A percentile compares a stretch with the other conserved stretches of the same genome.
Evolutionary conservation across 352 stramenopile species (phyloP).

Genomic region (Phytopythium litorale): DNA sequence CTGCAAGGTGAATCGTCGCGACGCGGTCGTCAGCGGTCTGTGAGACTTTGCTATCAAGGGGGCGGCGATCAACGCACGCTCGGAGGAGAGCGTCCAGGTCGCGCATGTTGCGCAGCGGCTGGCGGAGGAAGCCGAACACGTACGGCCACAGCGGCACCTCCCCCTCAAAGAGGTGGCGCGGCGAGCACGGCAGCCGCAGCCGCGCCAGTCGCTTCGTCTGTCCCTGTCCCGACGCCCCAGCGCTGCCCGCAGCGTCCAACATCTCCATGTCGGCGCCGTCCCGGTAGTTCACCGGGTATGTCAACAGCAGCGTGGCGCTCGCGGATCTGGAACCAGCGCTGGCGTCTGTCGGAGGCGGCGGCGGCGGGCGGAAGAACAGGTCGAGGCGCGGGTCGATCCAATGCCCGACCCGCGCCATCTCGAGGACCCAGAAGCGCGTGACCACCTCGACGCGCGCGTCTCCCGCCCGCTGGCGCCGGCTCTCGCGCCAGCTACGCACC

Average conservation of each 20-base stretch:
- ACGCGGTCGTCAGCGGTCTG: not conserved
- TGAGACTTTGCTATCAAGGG: not conserved
- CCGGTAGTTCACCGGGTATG: constrained; percentile 37
- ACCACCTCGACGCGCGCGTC: constrained; percentile 13
- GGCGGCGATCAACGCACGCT: constrained; percentile 23
- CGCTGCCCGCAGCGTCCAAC: not conserved
- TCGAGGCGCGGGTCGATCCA: constrained; percentile 33
- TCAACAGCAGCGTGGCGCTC: constrained; percentile 10
- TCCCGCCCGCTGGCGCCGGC: not conserved
- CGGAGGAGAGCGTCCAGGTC: constrained; percentile 39
- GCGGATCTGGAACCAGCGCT: not conserved
- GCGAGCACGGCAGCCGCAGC: constrained; percentile 45
- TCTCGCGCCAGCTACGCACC: not conserved
- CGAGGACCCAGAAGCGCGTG: constrained; percentile 56
- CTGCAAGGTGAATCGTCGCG: not conserved
- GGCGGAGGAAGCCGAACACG: constrained; percentile 34
- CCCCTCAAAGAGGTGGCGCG: constrained; percentile 18
- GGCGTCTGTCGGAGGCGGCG: not conserved
- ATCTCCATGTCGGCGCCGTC: not conserved
- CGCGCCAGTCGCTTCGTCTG: not conserved
- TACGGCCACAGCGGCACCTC: constrained; percentile 75
- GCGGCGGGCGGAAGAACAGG: constrained; percentile 46
- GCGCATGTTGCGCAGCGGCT: constrained; percentile 30
- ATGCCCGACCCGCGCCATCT: constrained; percentile 30
- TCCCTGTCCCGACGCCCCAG: not conserved